phyloP scores from a whole-genome alignment of 2,329 filamentous ascomycete genomes.

The Microdochium bolleyi region DNA sequence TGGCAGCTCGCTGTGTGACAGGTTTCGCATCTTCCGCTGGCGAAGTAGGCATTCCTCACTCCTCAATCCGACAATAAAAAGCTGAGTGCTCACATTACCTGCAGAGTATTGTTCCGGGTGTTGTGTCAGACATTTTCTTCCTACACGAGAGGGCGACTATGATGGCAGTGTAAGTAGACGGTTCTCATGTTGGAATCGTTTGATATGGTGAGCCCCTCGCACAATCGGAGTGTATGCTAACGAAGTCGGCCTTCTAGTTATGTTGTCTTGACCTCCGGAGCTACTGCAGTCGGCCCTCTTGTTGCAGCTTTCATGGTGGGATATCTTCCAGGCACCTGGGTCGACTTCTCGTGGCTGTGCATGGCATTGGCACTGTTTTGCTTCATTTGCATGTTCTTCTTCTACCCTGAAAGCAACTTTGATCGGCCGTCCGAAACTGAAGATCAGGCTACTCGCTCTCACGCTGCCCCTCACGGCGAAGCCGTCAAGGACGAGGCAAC shows the following conservation, averaged over 20 bases:
- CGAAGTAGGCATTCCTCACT: slow-evolving; percentile 2
- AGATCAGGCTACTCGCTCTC: neutral
- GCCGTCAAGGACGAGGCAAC: neutral
- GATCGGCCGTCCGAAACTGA: neutral
- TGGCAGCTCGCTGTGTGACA: slow-evolving; percentile 21
- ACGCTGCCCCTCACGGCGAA: neutral
- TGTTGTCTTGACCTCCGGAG: slow-evolving; percentile 4
- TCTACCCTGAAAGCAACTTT: slow-evolving; percentile 1
- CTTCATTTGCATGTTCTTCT: slow-evolving; percentile 1
- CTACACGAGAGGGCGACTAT: slow-evolving; percentile 5
- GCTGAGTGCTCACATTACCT: neutral
- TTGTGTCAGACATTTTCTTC: slow-evolving; percentile 6
- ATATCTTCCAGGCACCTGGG: slow-evolving; percentile 3
- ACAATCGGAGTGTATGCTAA: no score
- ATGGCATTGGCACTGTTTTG: slow-evolving; percentile 1
- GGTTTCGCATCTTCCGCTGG: slow-evolving; percentile 13
- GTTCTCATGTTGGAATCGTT: neutral
- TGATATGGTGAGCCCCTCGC: neutral
- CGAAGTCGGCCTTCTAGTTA: no score
- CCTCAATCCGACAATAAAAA: neutral
- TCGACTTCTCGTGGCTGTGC: slow-evolving; percentile 5
- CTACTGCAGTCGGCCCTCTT: slow-evolving; percentile 5
- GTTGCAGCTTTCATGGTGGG: slow-evolving; percentile 3
- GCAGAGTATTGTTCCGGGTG: slow-evolving; percentile 6
- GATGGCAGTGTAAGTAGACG: slow-evolving; percentile 4